phyloP scores from a whole-genome alignment of 1,284 basidiomycete species.

The Ganoderma leucocontextum region DNA sequence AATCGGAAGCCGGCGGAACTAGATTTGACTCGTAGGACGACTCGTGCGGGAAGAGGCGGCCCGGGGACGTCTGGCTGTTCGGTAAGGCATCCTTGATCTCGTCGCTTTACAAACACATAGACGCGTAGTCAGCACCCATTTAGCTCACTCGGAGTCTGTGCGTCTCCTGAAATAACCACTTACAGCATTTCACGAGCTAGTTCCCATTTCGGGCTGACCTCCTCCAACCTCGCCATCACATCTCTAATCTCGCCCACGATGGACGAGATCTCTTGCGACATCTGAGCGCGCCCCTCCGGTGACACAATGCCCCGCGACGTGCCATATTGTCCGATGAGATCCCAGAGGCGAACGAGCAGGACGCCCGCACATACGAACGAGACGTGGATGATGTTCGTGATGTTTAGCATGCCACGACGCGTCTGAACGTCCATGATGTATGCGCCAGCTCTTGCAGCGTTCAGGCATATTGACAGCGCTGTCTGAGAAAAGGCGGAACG shows the following conservation, averaged over 20 bases:
- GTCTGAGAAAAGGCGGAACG: slow-evolving; percentile 49
- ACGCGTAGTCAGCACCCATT: slow-evolving; percentile 7
- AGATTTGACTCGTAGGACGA: slow-evolving; percentile 15
- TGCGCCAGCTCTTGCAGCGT: slow-evolving; percentile 69
- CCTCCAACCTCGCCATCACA: slow-evolving; percentile 38
- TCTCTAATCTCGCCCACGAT: slow-evolving; percentile 37
- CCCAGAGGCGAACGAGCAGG: slow-evolving; percentile 42
- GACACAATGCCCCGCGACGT: slow-evolving; percentile 20
- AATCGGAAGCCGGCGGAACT: background rate
- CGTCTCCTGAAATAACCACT: slow-evolving; percentile 18
- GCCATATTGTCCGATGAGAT: slow-evolving; percentile 38
- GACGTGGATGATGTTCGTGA: slow-evolving; percentile 40
- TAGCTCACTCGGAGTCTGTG: background rate
- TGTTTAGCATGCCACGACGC: slow-evolving; percentile 46
- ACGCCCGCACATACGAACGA: slow-evolving; percentile 40
- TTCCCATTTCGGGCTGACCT: slow-evolving; percentile 41
- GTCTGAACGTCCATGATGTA: slow-evolving; percentile 66
- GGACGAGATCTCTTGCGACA: slow-evolving; percentile 34
- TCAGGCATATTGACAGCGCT: slow-evolving; percentile 71
- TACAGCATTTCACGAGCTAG: slow-evolving; percentile 40
- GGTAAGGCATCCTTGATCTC: slow-evolving; percentile 37
- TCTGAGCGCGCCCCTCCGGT: slow-evolving; percentile 21
- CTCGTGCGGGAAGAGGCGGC: background rate
- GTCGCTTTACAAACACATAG: slow-evolving; percentile 25
- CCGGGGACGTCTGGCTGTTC: slow-evolving; percentile 20